Evolutionary conservation across 768 basidiomycete species (phyloP).

Genomic region (Podaxis sp.): DNA sequence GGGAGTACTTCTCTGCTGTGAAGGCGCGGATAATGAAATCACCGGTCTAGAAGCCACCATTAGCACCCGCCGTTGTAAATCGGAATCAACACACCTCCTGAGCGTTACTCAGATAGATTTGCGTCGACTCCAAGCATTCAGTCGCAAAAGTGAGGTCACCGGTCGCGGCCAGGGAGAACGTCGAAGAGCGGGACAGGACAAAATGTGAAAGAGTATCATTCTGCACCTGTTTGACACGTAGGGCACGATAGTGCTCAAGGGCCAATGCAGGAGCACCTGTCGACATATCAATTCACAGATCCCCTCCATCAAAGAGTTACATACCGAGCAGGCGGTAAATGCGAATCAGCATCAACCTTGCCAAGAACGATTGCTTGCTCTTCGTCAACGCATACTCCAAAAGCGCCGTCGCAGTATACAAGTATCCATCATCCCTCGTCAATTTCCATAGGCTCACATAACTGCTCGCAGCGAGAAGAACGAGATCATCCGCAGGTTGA

Average conservation of each 20-base stretch:
- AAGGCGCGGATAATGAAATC: slow-evolving; percentile 83
- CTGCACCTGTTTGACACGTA: slow-evolving; percentile 84
- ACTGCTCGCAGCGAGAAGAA: slow-evolving; percentile 68
- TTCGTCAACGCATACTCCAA: slow-evolving; percentile 70
- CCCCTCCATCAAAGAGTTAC: background rate
- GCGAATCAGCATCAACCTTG: slow-evolving; percentile 73
- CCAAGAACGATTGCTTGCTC: slow-evolving; percentile 80
- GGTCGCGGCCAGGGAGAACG: slow-evolving; percentile 72
- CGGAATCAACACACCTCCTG: slow-evolving; percentile 56
- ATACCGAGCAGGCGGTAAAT: slow-evolving; percentile 81
- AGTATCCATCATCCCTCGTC: slow-evolving; percentile 50
- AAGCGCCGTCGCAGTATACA: slow-evolving; percentile 62
- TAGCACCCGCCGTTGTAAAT: slow-evolving; percentile 7
- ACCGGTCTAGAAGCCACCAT: slow-evolving; percentile 47
- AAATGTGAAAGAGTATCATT: slow-evolving; percentile 88
- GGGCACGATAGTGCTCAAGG: slow-evolving; percentile 72
- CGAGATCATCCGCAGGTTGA: slow-evolving; percentile 86
- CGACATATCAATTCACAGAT: slow-evolving; percentile 3
- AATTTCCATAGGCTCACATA: slow-evolving; percentile 64
- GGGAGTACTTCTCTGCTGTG: slow-evolving; percentile 77
- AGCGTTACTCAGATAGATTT: slow-evolving; percentile 78
- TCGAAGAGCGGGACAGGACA: slow-evolving; percentile 71
- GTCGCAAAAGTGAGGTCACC: slow-evolving; percentile 76
- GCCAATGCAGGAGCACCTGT: slow-evolving; percentile 72
- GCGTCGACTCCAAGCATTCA: slow-evolving; percentile 77